These are phyloP conservation scores for Phytophthora colocasiae DNA, from an alignment of 352 stramenopile genomes.

Conservation along the genomic window DNA sequence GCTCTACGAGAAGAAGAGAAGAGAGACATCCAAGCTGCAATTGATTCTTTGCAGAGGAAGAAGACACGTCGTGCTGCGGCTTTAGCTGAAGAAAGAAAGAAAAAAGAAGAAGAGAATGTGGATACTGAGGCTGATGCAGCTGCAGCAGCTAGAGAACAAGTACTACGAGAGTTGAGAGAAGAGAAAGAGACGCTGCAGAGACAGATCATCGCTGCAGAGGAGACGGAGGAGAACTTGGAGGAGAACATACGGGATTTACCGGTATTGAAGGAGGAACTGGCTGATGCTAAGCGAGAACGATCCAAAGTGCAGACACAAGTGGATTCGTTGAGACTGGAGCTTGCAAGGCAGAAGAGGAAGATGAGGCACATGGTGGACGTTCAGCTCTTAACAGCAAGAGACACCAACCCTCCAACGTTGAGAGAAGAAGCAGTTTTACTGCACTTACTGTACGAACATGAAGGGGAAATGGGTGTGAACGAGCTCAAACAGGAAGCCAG, in stretches of 20 bases:
- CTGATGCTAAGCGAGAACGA: slow-evolving; percentile 33
- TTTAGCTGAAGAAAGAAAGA: slow-evolving; percentile 10
- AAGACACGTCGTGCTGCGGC: slow-evolving; percentile 23
- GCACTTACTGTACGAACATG: slow-evolving; percentile 65
- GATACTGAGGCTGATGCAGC: slow-evolving; percentile 29
- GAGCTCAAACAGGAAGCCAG: slow-evolving; percentile 66
- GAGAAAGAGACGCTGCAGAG: slow-evolving; percentile 58
- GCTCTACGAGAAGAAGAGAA: slow-evolving; percentile 65
- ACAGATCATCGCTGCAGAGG: slow-evolving; percentile 55
- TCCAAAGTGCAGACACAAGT: slow-evolving; percentile 37
- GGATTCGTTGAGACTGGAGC: slow-evolving; percentile 48
- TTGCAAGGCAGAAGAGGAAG: slow-evolving; percentile 58
- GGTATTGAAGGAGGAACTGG: slow-evolving; percentile 44
- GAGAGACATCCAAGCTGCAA: slow-evolving; percentile 63
- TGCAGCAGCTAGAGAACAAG: slow-evolving; percentile 29
- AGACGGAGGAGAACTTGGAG: slow-evolving; percentile 47
- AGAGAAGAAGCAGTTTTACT: slow-evolving; percentile 68
- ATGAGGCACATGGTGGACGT: slow-evolving; percentile 78
- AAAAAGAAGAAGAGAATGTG: slow-evolving; percentile 10
- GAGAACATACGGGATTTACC: slow-evolving; percentile 46
- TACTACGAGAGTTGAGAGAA: slow-evolving; percentile 44
- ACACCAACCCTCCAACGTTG: slow-evolving; percentile 54
- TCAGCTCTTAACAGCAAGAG: slow-evolving; percentile 53
- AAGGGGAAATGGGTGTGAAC: slow-evolving; percentile 70
- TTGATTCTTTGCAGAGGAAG: slow-evolving; percentile 59